phyloP scores from a whole-genome alignment of 2,329 filamentous ascomycete species.

The Botrytis elliptica region DNA sequence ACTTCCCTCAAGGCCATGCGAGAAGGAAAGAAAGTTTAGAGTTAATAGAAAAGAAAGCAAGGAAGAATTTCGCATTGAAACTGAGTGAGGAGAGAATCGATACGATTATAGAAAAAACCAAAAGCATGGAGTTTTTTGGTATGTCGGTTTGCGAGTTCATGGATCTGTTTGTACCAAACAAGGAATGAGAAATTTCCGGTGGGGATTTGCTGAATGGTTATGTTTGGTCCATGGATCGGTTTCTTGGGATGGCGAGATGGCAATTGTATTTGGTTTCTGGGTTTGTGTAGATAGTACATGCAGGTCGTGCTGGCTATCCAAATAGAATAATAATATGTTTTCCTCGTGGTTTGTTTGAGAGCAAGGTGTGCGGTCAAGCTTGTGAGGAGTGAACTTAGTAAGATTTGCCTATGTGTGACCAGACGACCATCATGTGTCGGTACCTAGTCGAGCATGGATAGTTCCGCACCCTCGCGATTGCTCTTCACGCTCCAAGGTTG shows the following conservation, averaged over 20 bases:
- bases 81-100: constrained; percentile 27
- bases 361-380: not conserved
- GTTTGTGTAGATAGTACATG: not conserved
- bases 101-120: constrained; percentile 12
- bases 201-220: not conserved
- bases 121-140: constrained; percentile 21
- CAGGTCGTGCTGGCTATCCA: not conserved
- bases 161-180: constrained; percentile 21
- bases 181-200: not conserved
- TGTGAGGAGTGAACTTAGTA: not conserved
- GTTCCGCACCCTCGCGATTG: not conserved
- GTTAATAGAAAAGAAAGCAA: constrained; percentile 30
- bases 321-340: not conserved
- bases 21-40: constrained; percentile 27
- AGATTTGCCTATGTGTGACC: not conserved
- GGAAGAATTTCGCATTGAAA: constrained; percentile 30
- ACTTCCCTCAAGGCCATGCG: constrained; percentile 42
- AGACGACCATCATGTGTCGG: not conserved
- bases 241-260: constrained; percentile 1
- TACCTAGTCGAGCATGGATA: not conserved
- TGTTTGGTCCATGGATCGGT: not conserved
- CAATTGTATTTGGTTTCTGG: not conserved
- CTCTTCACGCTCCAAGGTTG: not conserved
- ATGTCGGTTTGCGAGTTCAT: constrained; percentile 19
- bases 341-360: not conserved